Percentiles rank a stretch among this genome's conserved stretches.
These are phyloP conservation scores for Lyophyllum atratum DNA, from an alignment of 768 basidiomycete genomes.

Conservation along the genomic window DNA sequence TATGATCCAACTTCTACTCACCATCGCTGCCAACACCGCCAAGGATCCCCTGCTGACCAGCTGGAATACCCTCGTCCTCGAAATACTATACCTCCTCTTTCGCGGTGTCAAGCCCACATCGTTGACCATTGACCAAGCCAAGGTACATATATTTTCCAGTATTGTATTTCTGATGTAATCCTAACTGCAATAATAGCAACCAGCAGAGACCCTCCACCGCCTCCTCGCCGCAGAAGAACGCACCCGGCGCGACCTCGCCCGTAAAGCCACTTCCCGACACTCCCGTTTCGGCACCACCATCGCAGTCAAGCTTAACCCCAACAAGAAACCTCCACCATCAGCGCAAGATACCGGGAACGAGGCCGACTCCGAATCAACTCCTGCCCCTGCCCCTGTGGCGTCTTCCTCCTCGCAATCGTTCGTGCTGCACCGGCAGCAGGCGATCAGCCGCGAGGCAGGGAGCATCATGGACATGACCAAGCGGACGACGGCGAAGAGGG, in stretches of 20 bases:
- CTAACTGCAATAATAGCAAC: slow-evolving; percentile 49
- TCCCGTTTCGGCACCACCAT: slow-evolving; percentile 97
- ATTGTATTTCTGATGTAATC: neutral
- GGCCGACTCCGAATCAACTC: slow-evolving; percentile 23
- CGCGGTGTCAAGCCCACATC: slow-evolving; percentile 71
- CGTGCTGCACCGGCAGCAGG: slow-evolving; percentile 85
- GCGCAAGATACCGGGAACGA: slow-evolving; percentile 19
- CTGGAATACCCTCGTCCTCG: slow-evolving; percentile 89
- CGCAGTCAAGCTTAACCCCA: slow-evolving; percentile 69
- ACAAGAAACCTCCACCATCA: slow-evolving; percentile 37
- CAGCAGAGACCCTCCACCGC: slow-evolving; percentile 64
- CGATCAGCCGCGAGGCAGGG: slow-evolving; percentile 67
- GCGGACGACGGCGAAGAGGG: slow-evolving; percentile 59
- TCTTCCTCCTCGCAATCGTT: slow-evolving; percentile 45
- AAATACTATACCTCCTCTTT: slow-evolving; percentile 91
- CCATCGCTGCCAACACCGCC: slow-evolving; percentile 78
- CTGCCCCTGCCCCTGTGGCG: slow-evolving; percentile 15
- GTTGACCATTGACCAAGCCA: slow-evolving; percentile 59
- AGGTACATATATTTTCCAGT: slow-evolving; percentile 44
- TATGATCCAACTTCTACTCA: slow-evolving; percentile 77
- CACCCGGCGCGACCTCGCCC: slow-evolving; percentile 55
- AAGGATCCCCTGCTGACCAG: slow-evolving; percentile 79
- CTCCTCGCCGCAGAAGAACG: slow-evolving; percentile 80
- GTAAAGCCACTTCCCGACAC: slow-evolving; percentile 73
- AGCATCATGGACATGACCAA: slow-evolving; percentile 73